Conservation (phyloP, 2,329 filamentous ascomycete species). For the Aspergillus uvarum region DNA sequence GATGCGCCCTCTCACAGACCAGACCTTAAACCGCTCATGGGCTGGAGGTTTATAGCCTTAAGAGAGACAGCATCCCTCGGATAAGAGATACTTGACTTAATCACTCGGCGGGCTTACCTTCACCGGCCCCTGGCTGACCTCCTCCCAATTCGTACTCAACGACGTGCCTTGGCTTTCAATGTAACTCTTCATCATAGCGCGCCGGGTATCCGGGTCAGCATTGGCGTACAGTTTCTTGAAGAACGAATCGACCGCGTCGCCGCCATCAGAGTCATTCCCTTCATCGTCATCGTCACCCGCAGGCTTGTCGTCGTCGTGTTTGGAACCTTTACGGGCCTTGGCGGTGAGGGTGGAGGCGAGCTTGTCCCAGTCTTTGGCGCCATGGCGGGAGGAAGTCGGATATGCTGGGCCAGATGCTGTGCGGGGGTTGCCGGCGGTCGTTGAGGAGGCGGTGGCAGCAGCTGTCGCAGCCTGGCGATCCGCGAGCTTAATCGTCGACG, state of each 20-base stretch:
- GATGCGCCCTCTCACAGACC: no score
- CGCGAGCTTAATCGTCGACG: conserved; percentile 24
- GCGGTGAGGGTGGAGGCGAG: conserved; percentile 56
- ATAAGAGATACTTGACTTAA: conserved; percentile 1
- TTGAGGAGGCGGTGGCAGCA: conserved; percentile 30
- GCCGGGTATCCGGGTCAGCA: conserved; percentile 74
- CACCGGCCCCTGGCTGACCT: conserved; percentile 72
- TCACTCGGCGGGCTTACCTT: conserved; percentile 45
- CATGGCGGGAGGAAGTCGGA: conserved; percentile 79
- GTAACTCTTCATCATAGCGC: conserved; percentile 98
- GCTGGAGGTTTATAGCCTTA: no score
- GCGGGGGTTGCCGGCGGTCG: neutral
- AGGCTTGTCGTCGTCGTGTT: conserved; percentile 22
- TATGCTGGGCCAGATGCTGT: conserved; percentile 58
- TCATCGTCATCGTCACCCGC: conserved; percentile 37
- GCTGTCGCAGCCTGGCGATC: conserved; percentile 21
- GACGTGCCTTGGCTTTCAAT: conserved; percentile 90
- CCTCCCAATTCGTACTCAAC: conserved; percentile 86
- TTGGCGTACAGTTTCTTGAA: conserved; percentile 86
- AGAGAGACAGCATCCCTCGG: no score
- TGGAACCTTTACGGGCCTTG: conserved; percentile 35
- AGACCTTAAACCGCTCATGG: no score
- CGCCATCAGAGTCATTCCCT: conserved; percentile 53
- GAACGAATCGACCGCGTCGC: conserved; percentile 72
- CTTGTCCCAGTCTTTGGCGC: conserved; percentile 91